Evolutionary conservation across 1,284 basidiomycete species (phyloP).

Genomic region (Gymnopus androsaceus): DNA sequence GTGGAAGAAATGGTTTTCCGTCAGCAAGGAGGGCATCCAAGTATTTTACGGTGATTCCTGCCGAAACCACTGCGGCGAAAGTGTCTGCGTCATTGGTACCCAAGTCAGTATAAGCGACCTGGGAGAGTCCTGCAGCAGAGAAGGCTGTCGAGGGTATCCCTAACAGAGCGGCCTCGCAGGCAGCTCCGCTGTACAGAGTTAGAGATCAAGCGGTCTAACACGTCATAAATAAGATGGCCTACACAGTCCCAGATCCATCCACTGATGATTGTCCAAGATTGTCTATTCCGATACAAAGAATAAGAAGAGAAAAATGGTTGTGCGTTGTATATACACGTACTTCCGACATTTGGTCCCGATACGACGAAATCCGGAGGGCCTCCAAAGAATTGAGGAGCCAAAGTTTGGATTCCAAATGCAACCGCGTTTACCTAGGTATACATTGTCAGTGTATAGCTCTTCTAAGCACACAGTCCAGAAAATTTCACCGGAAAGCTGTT

Average conservation of each 20-base stretch:
- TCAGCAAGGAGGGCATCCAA: conserved; percentile 37
- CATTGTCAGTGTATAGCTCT: no score
- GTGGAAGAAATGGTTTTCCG: conserved; percentile 38
- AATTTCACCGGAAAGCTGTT: conserved; percentile 36
- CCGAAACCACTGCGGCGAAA: conserved; percentile 42
- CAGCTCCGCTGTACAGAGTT: conserved; percentile 42
- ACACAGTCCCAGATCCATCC: conserved; percentile 50
- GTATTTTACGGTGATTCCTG: conserved; percentile 43
- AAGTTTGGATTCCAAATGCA: conserved; percentile 38
- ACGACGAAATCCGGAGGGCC: conserved; percentile 43
- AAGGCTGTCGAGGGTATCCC: conserved; percentile 53
- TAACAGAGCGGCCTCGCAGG: conserved; percentile 45
- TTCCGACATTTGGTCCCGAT: conserved; percentile 45
- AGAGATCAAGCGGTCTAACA: not conserved
- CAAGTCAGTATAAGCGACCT: conserved; percentile 50
- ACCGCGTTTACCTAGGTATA: no score
- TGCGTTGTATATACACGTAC: no score
- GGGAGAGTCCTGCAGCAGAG: conserved; percentile 38
- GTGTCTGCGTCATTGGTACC: conserved; percentile 32
- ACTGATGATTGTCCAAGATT: conserved; percentile 37
- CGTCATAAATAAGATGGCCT: conserved; percentile 21
- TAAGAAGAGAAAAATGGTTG: no score
- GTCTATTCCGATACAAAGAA: no score
- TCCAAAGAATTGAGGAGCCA: conserved; percentile 38
- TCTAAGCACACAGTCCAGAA: no score